Base-by-base conservation (phyloP, 768 basidiomycete species). In the Fomitopsis pulvina region DNA sequence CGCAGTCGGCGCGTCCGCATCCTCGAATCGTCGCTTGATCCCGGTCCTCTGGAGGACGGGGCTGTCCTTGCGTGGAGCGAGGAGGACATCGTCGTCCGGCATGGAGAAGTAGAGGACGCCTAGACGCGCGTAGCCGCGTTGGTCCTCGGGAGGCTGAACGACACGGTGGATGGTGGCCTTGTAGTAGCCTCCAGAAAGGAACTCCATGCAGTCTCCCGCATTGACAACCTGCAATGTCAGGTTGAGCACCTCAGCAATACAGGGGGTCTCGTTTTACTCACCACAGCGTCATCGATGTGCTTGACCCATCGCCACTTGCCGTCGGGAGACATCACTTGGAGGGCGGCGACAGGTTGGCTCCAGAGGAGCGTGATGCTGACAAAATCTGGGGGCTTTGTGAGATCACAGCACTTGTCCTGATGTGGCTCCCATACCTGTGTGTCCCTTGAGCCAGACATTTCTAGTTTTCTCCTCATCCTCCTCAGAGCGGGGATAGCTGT, bases 161-260 rank as follows among this genome's bases (percentile, higher is more conserved):
- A 70, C 68, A 32, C 68, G 66, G 50, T 69, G 68, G 30, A 70
- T 62, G 2, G 68, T 69, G 4, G 64, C 60, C 42, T 65, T 66
- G 52, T 65, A 67, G 53, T 60, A 67, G 14, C 68, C 68, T 1
- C 66, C 68, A 3, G 68, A 60, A 42, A 67, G 48, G 49, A 67
- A 66, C 43, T 66, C 65, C 27, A 66, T 60, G 1, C 59, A 53
- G 41, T 69, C 68, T 3, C 68, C 68, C 21, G 63, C 63, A 41
- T 69, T 68, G 43, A 69, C 52, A 32, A 68, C 61, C 81, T 81
- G 38, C 7, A 18, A 1, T 4, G n/a, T 29, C 27, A 10, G 47
- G 30, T 22, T 16, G 26, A 41, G n/a, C 24, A 49, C 0, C 12
- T 1, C 29, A 41, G 28, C 16, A 46, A 22, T 29, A 37, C 4